phyloP scores from a whole-genome alignment of 768 basidiomycete genomes.

The Pleurotus citrinopileatus region DNA sequence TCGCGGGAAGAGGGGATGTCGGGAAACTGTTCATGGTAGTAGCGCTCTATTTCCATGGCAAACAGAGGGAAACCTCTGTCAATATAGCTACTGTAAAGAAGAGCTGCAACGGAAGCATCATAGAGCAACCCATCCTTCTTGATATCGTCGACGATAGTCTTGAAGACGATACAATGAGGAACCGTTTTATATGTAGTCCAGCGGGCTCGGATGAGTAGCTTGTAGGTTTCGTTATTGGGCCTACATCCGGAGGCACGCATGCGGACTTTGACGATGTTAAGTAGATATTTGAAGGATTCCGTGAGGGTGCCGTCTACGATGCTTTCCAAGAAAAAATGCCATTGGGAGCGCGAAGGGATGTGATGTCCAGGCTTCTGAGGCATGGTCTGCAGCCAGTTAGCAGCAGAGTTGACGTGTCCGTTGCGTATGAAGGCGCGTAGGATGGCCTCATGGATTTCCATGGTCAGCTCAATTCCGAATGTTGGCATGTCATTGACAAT shows the following conservation, averaged over 20 bases:
- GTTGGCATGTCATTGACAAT: constrained; percentile 48
- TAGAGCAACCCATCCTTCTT: constrained; percentile 39
- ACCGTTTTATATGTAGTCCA: constrained; percentile 24
- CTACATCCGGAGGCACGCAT: constrained; percentile 36
- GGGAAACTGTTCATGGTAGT: constrained; percentile 31
- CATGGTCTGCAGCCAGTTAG: constrained; percentile 55
- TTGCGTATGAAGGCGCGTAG: constrained; percentile 44
- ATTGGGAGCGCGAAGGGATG: constrained; percentile 48
- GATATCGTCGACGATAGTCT: constrained; percentile 45
- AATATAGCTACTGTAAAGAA: constrained; percentile 42
- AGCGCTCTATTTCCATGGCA: constrained; percentile 34
- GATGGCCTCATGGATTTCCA: constrained; percentile 47
- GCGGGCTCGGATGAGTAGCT: constrained; percentile 39
- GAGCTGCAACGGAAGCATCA: constrained; percentile 36
- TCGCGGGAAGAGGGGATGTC: constrained; percentile 7
- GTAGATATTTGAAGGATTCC: constrained; percentile 29
- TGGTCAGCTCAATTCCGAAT: constrained; percentile 43
- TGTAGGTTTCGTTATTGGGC: constrained; percentile 34
- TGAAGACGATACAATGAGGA: constrained; percentile 32
- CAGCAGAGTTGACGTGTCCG: constrained; percentile 40
- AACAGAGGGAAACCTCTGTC: constrained; percentile 31
- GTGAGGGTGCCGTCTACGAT: constrained; percentile 13
- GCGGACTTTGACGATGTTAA: constrained; percentile 28
- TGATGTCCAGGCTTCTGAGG: constrained; percentile 42
- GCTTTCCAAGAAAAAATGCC: constrained; percentile 50